Evolutionary conservation across 1,139 yeast species (phyloP).

Genomic region (Wickerhamomyces sp.): DNA sequence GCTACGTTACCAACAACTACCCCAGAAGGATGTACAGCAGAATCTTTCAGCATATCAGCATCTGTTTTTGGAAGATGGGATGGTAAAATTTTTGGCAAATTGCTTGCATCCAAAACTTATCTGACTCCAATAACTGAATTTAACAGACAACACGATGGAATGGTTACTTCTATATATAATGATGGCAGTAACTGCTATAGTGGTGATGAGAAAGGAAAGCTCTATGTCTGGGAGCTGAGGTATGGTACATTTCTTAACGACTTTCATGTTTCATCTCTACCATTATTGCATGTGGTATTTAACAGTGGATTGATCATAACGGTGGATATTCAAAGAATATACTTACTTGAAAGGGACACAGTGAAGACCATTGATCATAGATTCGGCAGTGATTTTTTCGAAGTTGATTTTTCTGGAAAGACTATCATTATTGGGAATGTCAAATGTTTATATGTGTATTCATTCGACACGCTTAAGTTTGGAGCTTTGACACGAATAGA

Average conservation of each 20-base stretch:
- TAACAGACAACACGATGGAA: conserved; percentile 27
- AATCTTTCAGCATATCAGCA: conserved; percentile 29
- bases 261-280: conserved; percentile 19
- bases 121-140: conserved; percentile 34
- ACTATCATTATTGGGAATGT: conserved; percentile 27
- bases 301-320: conserved; percentile 25
- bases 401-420: conserved; percentile 53
- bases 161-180: conserved; percentile 34
- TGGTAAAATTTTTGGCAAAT: conserved; percentile 37
- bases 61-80: conserved; percentile 43
- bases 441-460: conserved; percentile 23
- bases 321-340: conserved; percentile 21
- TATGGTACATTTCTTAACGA: conserved; percentile 19
- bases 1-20: conserved; percentile 31
- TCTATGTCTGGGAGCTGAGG: conserved; percentile 31
- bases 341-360: conserved; percentile 21
- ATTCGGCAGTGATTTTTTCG: conserved; percentile 20
- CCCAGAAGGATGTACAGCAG: conserved; percentile 33
- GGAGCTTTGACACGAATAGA: conserved; percentile 21
- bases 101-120: conserved; percentile 33
- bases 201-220: conserved; percentile 37
- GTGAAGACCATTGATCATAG: conserved; percentile 4
- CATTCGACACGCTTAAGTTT: conserved; percentile 23
- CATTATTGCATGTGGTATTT: conserved; percentile 24
- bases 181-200: conserved; percentile 32